Conservation (phyloP, 208 protist genomes). For the Trypanosoma lewisi region DNA sequence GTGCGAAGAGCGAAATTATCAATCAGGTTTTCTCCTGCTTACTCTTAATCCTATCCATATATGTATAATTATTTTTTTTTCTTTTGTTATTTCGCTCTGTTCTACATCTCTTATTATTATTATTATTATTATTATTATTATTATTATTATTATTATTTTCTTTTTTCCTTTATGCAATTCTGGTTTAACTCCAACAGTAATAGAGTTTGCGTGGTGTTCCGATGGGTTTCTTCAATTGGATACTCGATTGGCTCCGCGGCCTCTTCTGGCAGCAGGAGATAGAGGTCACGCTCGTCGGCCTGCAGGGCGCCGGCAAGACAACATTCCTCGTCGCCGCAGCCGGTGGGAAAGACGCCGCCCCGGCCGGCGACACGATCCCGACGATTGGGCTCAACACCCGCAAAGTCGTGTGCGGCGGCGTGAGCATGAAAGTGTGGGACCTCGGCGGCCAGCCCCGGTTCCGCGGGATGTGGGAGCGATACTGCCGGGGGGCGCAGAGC, state of each 20-base stretch:
- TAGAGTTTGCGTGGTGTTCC: background rate
- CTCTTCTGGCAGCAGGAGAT: constrained; percentile 95
- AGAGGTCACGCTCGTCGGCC: constrained; percentile 92
- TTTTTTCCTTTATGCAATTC: too few species aligned
- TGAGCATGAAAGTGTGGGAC: constrained; percentile 94
- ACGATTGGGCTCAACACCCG: constrained; percentile 94
- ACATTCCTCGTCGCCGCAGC: constrained; percentile 89
- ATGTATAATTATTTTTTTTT: constrained; percentile 1
- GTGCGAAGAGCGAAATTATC: too few species aligned
- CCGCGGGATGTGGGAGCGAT: constrained; percentile 91
- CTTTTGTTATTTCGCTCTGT: background rate
- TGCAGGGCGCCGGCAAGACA: constrained; percentile 92
- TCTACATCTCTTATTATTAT: too few species aligned
- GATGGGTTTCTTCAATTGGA: constrained; percentile 21
- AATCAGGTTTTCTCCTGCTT: too few species aligned
- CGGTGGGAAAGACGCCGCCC: constrained; percentile 27
- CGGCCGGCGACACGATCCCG: constrained; percentile 82
- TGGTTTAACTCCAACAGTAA: too few species aligned
- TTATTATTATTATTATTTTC: background rate
- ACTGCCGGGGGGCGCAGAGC: constrained; percentile 88
- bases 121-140: background rate
- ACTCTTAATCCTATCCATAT: background rate
- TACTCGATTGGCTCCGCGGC: constrained; percentile 25
- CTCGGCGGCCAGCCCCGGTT: constrained; percentile 92
- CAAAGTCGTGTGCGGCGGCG: constrained; percentile 88